phyloP scores from a whole-genome alignment of 139 green algal genomes.

The Chlorella sp. region DNA sequence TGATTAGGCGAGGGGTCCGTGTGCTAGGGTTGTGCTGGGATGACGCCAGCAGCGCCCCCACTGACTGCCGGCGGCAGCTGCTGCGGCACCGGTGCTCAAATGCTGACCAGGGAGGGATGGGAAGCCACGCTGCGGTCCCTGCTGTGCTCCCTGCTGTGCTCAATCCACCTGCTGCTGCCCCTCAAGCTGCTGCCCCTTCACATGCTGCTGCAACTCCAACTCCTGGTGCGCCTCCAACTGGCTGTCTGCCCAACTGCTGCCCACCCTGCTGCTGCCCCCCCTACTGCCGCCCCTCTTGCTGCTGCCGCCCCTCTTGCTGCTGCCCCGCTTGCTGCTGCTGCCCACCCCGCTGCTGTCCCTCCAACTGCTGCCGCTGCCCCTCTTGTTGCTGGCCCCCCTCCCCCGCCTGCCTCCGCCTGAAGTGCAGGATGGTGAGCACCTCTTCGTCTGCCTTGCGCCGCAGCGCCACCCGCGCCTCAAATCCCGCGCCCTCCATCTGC shows the following conservation, averaged over 20 bases:
- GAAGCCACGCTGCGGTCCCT: too few relatives aligned
- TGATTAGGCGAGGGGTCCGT: too few relatives aligned
- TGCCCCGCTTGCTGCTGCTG: not conserved
- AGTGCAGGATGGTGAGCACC: conserved; percentile 64
- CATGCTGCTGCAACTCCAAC: too few relatives aligned
- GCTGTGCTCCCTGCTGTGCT: too few relatives aligned
- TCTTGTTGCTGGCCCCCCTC: not conserved
- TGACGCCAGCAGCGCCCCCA: too few relatives aligned
- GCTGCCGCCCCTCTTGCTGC: not conserved
- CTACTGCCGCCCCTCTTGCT: not conserved
- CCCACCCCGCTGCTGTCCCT: not conserved
- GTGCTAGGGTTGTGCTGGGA: too few relatives aligned
- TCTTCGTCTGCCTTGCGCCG: conserved; percentile 76
- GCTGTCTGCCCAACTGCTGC: too few relatives aligned
- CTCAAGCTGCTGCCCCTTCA: too few relatives aligned
- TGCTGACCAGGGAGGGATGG: too few relatives aligned
- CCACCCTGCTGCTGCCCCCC: not conserved
- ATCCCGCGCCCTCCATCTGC: not conserved
- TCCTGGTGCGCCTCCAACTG: too few relatives aligned
- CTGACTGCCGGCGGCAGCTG: too few relatives aligned
- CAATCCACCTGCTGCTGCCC: not conserved
- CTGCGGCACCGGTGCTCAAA: too few relatives aligned
- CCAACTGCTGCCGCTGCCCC: not conserved
- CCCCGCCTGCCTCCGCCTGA: conserved; percentile 17
- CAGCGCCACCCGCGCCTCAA: conserved; percentile 55